A percentile compares a stretch with the other conserved stretches of the same genome.
Conservation (phyloP, 345 rosid genomes). For the Eucalyptus cloeziana region DNA sequence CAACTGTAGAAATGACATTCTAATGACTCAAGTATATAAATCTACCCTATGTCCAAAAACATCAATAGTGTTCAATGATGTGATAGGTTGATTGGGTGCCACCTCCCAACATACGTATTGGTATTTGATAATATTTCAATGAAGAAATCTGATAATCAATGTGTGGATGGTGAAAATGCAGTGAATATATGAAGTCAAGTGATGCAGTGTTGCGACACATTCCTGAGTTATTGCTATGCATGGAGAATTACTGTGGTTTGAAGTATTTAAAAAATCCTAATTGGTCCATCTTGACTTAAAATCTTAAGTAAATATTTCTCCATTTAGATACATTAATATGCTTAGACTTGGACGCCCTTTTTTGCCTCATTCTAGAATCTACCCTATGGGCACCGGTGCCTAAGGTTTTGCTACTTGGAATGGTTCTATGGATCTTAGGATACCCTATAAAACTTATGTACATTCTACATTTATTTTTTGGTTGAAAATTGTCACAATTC, state of each 20-base stretch:
- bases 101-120: not conserved
- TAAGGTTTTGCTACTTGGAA: not conserved
- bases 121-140: not conserved
- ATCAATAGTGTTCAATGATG: not conserved
- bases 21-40: not conserved
- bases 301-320: not conserved
- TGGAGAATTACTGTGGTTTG: not conserved
- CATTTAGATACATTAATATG: not conserved
- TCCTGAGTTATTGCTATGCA: not conserved
- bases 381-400: not conserved
- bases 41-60: not conserved
- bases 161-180: rapidly evolving
- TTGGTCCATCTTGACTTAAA: not conserved
- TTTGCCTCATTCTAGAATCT: not conserved
- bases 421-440: not conserved
- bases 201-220: not conserved
- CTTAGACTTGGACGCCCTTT: not conserved
- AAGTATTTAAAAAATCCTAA: not conserved
- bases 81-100: not conserved
- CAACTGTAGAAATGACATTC: not conserved
- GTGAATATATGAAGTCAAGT: not conserved
- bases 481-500: not conserved
- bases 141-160: not conserved
- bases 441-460: not conserved
- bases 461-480: not conserved